phyloP scores from a whole-genome alignment of 352 stramenopile species.

The Chrysophaeum taylorii region DNA sequence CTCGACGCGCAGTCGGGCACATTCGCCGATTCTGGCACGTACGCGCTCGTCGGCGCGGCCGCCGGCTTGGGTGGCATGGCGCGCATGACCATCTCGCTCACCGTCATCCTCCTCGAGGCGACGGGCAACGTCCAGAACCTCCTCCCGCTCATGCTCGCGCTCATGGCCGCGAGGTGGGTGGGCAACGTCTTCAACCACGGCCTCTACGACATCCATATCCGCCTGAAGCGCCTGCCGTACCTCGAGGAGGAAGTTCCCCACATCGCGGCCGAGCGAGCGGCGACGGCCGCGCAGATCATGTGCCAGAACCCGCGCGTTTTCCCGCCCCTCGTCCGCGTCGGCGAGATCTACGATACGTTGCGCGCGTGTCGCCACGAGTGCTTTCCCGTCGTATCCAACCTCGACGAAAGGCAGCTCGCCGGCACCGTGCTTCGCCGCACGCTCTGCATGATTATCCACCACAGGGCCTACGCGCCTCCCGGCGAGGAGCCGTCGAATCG shows the following conservation, averaged over 20 bases:
- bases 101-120: constrained; percentile 94
- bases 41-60: constrained; percentile 88
- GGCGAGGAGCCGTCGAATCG: constrained; percentile 30
- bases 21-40: constrained; percentile 78
- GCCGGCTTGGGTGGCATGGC: constrained; percentile 90
- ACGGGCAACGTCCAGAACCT: constrained; percentile 97
- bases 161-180: constrained; percentile 89
- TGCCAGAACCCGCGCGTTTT: constrained; percentile 80
- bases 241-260: constrained; percentile 84
- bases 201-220: constrained; percentile 97
- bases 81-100: constrained; percentile 95
- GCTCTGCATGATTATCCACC: constrained; percentile 57
- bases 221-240: constrained; percentile 88
- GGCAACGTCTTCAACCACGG: constrained; percentile 96
- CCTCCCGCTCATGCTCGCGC: constrained; percentile 91
- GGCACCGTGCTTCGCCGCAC: constrained; percentile 55
- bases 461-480: constrained; percentile 49
- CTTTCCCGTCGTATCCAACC: constrained; percentile 62
- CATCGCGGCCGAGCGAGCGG: constrained; percentile 33
- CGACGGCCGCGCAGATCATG: constrained; percentile 71
- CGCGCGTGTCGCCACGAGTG: constrained; percentile 50
- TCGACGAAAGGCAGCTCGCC: constrained; percentile 48
- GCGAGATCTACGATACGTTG: constrained; percentile 81
- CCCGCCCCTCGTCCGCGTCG: constrained; percentile 76
- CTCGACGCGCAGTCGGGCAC: constrained; percentile 58